These are phyloP conservation scores for Guadua angustifolia DNA, from an alignment of 176 grass and related monocot genomes.

Conservation along the genomic window DNA sequence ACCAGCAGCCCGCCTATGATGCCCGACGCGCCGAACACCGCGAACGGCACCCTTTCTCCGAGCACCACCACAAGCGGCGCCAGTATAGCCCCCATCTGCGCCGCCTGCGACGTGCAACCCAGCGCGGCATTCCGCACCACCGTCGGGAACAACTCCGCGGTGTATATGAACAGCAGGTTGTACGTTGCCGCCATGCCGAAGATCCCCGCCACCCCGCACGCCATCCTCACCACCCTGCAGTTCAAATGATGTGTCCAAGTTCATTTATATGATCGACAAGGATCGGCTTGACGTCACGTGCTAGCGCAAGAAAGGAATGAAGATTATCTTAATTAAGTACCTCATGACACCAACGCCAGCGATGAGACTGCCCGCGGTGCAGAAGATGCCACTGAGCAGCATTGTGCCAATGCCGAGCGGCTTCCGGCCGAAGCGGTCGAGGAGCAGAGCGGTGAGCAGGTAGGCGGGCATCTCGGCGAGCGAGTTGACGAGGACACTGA, in stretches of 20 bases:
- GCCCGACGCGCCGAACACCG: conserved; percentile 65
- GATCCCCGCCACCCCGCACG: conserved; percentile 72
- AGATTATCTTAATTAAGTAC: background rate
- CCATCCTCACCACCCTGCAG: conserved; percentile 60
- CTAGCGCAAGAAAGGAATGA: background rate
- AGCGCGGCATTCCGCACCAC: conserved; percentile 73
- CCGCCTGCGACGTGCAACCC: conserved; percentile 58
- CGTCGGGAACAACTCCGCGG: conserved; percentile 87
- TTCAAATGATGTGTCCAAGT: background rate
- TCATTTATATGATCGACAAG: background rate
- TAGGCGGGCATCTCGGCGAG: conserved; percentile 76
- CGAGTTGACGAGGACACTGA: conserved; percentile 67
- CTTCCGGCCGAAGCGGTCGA: conserved; percentile 63
- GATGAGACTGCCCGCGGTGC: conserved; percentile 54
- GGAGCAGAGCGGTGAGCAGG: conserved; percentile 57
- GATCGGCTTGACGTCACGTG: background rate
- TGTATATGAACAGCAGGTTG: conserved; percentile 81
- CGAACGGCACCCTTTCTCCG: conserved; percentile 65
- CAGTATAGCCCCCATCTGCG: conserved; percentile 74
- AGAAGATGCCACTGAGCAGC: conserved; percentile 72
- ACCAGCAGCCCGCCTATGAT: conserved; percentile 59
- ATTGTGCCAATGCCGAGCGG: conserved; percentile 62
- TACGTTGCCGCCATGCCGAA: conserved; percentile 85
- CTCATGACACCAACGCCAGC: conserved; percentile 37
- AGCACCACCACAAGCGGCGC: conserved; percentile 80